A percentile compares a stretch with the other conserved stretches of the same genome.
phyloP scores from a whole-genome alignment of 352 stramenopile genomes.

The Phytophthora pini region DNA sequence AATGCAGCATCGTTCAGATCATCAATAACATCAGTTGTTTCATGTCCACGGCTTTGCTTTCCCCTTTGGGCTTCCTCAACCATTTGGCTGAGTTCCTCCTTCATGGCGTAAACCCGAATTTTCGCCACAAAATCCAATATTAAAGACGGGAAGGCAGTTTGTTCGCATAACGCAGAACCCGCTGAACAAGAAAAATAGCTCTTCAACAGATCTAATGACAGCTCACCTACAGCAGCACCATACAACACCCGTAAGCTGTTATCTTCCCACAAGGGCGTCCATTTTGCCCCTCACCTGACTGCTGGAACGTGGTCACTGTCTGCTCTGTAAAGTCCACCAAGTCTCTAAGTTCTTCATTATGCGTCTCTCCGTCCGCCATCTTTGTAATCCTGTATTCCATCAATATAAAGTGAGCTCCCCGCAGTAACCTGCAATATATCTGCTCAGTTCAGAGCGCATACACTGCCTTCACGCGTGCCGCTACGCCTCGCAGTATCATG shows the following conservation, averaged over 20 bases:
- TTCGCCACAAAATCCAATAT: slow-evolving; percentile 72
- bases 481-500: slow-evolving; percentile 56
- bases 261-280: not conserved
- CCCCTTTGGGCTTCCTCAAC: not conserved
- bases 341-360: slow-evolving; percentile 46
- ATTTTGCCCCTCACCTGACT: slow-evolving; percentile 30
- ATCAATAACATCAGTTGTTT: not conserved
- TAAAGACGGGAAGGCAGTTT: slow-evolving; percentile 73
- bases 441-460: slow-evolving; percentile 13
- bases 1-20: not conserved
- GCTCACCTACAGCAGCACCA: slow-evolving; percentile 34
- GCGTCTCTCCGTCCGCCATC: slow-evolving; percentile 46
- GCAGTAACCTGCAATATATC: too few species aligned
- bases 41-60: not conserved
- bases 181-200: slow-evolving; percentile 58
- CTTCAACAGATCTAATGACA: slow-evolving; percentile 44
- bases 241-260: not conserved
- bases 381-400: slow-evolving; percentile 48
- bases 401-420: not conserved
- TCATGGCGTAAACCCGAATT: slow-evolving; percentile 52
- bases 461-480: slow-evolving; percentile 56
- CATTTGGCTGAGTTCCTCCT: slow-evolving; percentile 51
- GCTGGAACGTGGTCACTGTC: slow-evolving; percentile 44
- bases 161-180: slow-evolving; percentile 62
- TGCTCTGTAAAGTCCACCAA: slow-evolving; percentile 55